Base-by-base conservation (phyloP, 306 rosid species). In the Pterocarpus macrocarpus region DNA sequence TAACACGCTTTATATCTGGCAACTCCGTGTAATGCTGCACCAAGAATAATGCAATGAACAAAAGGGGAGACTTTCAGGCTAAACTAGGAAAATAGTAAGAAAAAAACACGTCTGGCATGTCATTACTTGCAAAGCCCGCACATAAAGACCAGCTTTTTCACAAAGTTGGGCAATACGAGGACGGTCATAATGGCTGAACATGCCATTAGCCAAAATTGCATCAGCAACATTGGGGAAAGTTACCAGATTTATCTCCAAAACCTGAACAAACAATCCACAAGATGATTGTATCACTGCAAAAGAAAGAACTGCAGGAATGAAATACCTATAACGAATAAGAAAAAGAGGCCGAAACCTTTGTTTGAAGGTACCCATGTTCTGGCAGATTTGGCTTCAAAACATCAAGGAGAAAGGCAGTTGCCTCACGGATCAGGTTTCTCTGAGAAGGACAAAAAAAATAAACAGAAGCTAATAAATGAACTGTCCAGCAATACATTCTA, bases 351-450 rank as follows among this genome's bases (percentile, higher is more conserved):
- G 53, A 64, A 71, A 94, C 99, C 97, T 96, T 96, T 49, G 99
- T 89, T 83, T 96, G 99, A 82, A 96, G 94, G 88, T 36, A 88
- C 47, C 90, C 97, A 75, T 96, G 99, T 74, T 96, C 99, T 1
- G 99, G 99, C 33, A 90, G 88, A 88, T 96, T 93, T 75, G 99
- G 95, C 92, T 96, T 96, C 91, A 96, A 86, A 79, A 93, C 99
- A 81, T 96, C 99, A 63, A 96, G 86, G 38, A 96, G 88, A 80
- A 96, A 96, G 41, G 99, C 99, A 1, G 99, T 96, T 8, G 99
- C 99, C 96, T 96, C 99, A 6, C 98, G 97, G 66, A 96, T 96
- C 92, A 96, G 80, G 84, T 96, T 96, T 88, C 99, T 96, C 98
- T 96, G 87, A 47, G 64, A 34, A 64, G 64, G 45, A 74, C 36